A percentile compares a stretch with the other conserved stretches of the same genome.
Conservation (phyloP, 352 stramenopile species). For the Ochromonadaceae sp. region DNA sequence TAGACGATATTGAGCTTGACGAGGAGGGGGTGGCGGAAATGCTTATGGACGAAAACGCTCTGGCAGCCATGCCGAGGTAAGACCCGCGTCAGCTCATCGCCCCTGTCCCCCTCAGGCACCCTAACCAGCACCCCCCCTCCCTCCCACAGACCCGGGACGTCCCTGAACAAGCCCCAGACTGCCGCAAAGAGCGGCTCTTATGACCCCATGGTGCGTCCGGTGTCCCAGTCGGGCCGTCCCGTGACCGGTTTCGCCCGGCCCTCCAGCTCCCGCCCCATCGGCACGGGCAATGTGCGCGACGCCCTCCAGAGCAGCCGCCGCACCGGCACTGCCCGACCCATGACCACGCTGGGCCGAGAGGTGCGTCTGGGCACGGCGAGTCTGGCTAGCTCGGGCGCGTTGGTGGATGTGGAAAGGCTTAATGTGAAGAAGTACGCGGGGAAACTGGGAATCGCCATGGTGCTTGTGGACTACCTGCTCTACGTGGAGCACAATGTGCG, state of each 20-base stretch:
- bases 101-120: background rate
- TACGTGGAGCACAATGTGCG: slow-evolving; percentile 77
- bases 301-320: slow-evolving; percentile 22
- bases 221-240: slow-evolving; percentile 39
- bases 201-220: slow-evolving; percentile 34
- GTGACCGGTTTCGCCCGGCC: slow-evolving; percentile 65
- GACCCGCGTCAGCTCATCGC: too few relatives aligned
- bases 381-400: slow-evolving; percentile 51
- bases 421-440: slow-evolving; percentile 70
- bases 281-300: background rate
- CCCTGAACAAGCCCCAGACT: slow-evolving; percentile 60
- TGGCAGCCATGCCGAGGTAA: slow-evolving; percentile 48
- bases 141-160: slow-evolving; percentile 48
- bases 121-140: background rate
- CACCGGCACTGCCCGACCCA: slow-evolving; percentile 52
- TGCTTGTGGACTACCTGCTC: slow-evolving; percentile 68
- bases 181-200: slow-evolving; percentile 58
- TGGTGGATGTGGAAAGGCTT: slow-evolving; percentile 71
- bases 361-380: slow-evolving; percentile 71
- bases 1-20: slow-evolving; percentile 66
- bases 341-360: slow-evolving; percentile 67
- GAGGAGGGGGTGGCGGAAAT: slow-evolving; percentile 53
- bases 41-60: slow-evolving; percentile 77
- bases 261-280: slow-evolving; percentile 33
- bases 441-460: slow-evolving; percentile 58